phyloP scores from a whole-genome alignment of 225 moss, liverwort and hornwort species.

The Pleurozium schreberi region DNA sequence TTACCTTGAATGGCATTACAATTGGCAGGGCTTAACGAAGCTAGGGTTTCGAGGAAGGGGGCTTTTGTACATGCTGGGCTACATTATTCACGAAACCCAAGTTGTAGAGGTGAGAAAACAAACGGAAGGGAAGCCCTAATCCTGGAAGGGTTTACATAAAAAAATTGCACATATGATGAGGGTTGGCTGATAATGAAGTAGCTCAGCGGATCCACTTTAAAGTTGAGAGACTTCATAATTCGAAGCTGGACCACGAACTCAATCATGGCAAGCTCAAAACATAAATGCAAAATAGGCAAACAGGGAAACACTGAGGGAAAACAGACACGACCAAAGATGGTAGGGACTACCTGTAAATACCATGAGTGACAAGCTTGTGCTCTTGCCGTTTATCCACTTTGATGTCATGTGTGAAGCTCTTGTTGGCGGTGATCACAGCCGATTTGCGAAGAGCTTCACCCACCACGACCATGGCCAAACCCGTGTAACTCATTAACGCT shows the following conservation, averaged over 20 bases:
- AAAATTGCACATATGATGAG: not conserved
- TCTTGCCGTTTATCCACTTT: slow-evolving; percentile 56
- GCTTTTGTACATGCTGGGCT: not conserved
- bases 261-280: not conserved
- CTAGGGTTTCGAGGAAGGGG: not conserved
- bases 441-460: slow-evolving; percentile 76
- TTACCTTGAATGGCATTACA: not conserved
- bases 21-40: not conserved
- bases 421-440: slow-evolving; percentile 71
- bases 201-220: not conserved
- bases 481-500: slow-evolving; percentile 23
- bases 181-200: not conserved
- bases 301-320: not conserved
- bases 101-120: not conserved
- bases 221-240: not conserved
- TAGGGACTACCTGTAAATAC: slow-evolving; percentile 64
- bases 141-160: not conserved
- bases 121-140: not conserved
- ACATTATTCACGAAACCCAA: not conserved
- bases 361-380: slow-evolving; percentile 84
- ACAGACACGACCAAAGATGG: not conserved
- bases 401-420: slow-evolving; percentile 88
- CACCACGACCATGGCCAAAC: slow-evolving; percentile 48
- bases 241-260: not conserved
- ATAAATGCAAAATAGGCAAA: not conserved